Evolutionary conservation across 1,139 yeast species (phyloP), one percentile per base, ranked within the genome.

Genomic region (Pichia sp.): DNA sequence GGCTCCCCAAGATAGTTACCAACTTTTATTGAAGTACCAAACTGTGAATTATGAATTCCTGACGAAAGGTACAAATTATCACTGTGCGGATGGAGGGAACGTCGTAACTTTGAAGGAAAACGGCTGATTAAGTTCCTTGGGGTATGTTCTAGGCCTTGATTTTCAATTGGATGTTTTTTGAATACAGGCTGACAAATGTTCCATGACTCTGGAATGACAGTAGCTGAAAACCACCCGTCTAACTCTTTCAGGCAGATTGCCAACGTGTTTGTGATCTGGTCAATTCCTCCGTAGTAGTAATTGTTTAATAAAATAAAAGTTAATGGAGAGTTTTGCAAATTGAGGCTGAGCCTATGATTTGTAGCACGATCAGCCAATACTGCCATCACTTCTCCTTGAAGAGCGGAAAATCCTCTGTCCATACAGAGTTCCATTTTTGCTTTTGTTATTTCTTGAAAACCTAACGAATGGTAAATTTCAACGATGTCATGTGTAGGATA

Each of bases 271-370:
- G 72, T 66, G 54, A 80, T 74, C 49, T 80, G 84, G 23, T 72
- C 69, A 6, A 79, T 54, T 0, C 85, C 85, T 1, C 86, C 85
- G 47, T 76, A 69, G 56, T 68, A 78, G 57, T 81, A 81, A 31
- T 68, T 69, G 50, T 78, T 81, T 11, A 81, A 53, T 2, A 72
- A 59, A 19, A 73, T 72, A 44, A 69, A 69, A 42, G 78, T 61
- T 10, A 77, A 60, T 0, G 84, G 84, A 0, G 82, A 77, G 42
- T 67, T 64, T 3, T 49, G 45, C 7, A 57, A 45, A 26, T 57
- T 51, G 5, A 54, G 29, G 47, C 44, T 43, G 34, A 54, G 23
- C 49, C 44, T 43, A 16, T 46, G 47, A n/a, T 50, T 50, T 1
- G 55, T 45, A 1, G 65, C 40, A 2, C 62, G 49, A 26, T 57